A percentile compares a stretch with the other conserved stretches of the same genome.
phyloP scores from a whole-genome alignment of 345 rosid species.

The Eucalyptus polybractea region DNA sequence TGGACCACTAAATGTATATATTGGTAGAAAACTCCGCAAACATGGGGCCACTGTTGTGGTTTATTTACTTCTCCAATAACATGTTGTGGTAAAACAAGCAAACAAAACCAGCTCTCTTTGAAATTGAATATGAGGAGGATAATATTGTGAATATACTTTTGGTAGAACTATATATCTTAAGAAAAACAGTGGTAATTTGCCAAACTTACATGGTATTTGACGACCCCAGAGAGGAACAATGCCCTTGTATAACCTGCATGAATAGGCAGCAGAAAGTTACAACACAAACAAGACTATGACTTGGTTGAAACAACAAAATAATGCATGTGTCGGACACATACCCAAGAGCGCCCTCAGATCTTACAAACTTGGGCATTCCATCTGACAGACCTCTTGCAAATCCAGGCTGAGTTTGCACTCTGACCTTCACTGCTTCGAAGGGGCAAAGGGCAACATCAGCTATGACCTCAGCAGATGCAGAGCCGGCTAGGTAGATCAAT shows the following conservation, averaged over 20 bases:
- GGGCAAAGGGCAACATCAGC: conserved; percentile 96
- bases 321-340: background rate
- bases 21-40: background rate
- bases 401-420: conserved; percentile 95
- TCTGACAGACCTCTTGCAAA: conserved; percentile 88
- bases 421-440: conserved; percentile 90
- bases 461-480: conserved; percentile 86
- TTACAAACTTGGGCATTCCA: conserved; percentile 80
- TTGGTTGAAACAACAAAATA: background rate
- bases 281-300: background rate
- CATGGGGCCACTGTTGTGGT: background rate
- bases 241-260: conserved; percentile 74
- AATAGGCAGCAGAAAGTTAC: background rate
- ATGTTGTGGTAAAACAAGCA: background rate
- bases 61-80: background rate
- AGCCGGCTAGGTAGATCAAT: conserved; percentile 83
- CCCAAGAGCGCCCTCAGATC: conserved; percentile 66
- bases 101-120: background rate
- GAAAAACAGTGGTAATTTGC: background rate
- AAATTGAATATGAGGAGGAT: background rate
- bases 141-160: background rate
- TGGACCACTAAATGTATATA: background rate
- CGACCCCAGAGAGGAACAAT: conserved; percentile 94
- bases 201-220: conserved; percentile 85
- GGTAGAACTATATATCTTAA: background rate